Evolutionary conservation across 345 rosid species (phyloP).

Genomic region (Acer saccharum): DNA sequence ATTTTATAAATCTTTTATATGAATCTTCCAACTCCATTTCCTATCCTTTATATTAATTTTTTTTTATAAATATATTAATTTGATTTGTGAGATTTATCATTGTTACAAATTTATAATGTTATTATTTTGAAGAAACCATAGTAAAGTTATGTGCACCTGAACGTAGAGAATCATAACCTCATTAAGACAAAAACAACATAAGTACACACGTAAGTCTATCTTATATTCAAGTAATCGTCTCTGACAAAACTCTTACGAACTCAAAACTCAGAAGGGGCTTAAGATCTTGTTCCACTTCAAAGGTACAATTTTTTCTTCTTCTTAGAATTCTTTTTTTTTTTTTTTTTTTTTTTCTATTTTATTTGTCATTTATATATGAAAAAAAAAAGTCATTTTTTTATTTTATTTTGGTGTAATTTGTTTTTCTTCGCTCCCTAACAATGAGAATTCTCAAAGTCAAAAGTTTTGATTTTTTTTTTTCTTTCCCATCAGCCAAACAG

Average conservation of each 20-base stretch:
- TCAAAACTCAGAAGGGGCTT: neutral
- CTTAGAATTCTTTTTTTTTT: neutral
- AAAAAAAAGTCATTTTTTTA: neutral
- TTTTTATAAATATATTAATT: no score
- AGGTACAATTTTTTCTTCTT: neutral
- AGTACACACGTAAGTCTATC: neutral
- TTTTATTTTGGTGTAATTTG: neutral
- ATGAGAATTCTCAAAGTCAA: neutral
- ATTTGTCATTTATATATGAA: neutral
- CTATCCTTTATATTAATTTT: no score
- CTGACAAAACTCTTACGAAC: slow-evolving; percentile 11
- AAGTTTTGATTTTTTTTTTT: neutral
- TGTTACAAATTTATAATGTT: no score
- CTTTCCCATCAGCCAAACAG: neutral
- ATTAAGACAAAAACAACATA: neutral
- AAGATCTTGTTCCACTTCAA: slow-evolving; percentile 9
- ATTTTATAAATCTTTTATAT: no score
- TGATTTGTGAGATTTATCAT: no score
- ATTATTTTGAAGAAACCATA: neutral
- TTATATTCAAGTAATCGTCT: neutral
- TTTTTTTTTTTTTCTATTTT: neutral
- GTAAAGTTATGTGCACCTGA: neutral
- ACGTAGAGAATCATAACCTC: slow-evolving; percentile 3
- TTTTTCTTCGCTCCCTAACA: neutral
- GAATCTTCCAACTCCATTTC: no score